Conservation (phyloP, 805 yeast genomes). For the Sugiyamaella chiloensis region DNA sequence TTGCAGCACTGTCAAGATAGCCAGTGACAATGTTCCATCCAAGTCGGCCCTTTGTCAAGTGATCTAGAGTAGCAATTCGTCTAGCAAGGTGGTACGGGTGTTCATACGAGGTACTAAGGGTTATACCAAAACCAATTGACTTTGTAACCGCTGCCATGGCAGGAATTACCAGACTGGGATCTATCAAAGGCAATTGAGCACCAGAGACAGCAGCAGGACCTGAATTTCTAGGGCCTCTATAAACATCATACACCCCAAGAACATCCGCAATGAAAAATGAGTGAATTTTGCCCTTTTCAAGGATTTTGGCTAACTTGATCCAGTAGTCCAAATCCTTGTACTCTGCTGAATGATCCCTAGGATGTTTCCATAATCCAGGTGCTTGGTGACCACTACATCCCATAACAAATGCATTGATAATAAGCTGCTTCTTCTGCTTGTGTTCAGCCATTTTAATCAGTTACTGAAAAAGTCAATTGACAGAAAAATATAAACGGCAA, state of each 20-base stretch:
- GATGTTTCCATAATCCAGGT: slow-evolving; percentile 38
- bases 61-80: slow-evolving; percentile 42
- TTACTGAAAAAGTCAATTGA: too few species aligned
- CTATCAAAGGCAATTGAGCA: slow-evolving; percentile 38
- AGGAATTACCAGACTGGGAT: slow-evolving; percentile 38
- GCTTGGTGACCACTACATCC: slow-evolving; percentile 28
- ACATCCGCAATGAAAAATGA: slow-evolving; percentile 42
- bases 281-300: slow-evolving; percentile 41
- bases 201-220: slow-evolving; percentile 24
- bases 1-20: slow-evolving; percentile 41
- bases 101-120: slow-evolving; percentile 36
- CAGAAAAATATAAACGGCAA: too few species aligned
- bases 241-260: slow-evolving; percentile 41
- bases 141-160: slow-evolving; percentile 43
- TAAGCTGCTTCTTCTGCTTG: slow-evolving; percentile 25
- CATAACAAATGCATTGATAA: slow-evolving; percentile 39
- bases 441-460: too few species aligned
- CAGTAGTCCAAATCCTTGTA: slow-evolving; percentile 34
- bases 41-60: slow-evolving; percentile 39
- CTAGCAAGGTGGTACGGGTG: slow-evolving; percentile 41
- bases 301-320: slow-evolving; percentile 39
- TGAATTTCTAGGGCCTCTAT: slow-evolving; percentile 35
- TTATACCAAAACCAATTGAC: slow-evolving; percentile 33
- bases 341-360: slow-evolving; percentile 33
- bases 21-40: slow-evolving; percentile 47